phyloP scores from a whole-genome alignment of 139 green algal genomes.

The Haematococcus lacustris region DNA sequence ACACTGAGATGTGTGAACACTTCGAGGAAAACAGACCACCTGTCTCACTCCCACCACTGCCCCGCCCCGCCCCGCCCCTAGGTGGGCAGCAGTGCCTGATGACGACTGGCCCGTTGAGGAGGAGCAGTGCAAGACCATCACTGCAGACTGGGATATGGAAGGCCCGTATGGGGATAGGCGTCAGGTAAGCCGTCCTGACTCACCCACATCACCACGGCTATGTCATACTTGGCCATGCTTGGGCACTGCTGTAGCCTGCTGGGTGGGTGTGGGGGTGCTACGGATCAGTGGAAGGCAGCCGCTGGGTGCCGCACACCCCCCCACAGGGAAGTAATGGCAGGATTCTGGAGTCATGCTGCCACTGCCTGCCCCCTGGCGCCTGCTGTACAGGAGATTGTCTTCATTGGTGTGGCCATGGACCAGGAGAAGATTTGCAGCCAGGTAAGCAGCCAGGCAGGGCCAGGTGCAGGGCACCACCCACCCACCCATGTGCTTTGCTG shows the following conservation, averaged over 20 bases:
- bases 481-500: background rate
- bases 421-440: constrained; percentile 59
- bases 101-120: constrained; percentile 68
- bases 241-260: no score
- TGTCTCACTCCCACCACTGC: background rate
- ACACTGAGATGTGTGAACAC: no score
- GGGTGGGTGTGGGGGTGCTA: no score
- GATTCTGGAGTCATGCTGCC: no score
- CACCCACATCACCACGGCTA: no score
- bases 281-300: no score
- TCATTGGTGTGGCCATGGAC: constrained; percentile 84
- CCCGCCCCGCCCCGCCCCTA: constrained; percentile 2
- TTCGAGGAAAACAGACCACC: no score
- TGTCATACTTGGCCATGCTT: no score
- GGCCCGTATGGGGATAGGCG: constrained; percentile 65
- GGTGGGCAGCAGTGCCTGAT: constrained; percentile 67
- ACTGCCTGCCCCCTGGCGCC: no score
- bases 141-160: constrained; percentile 63
- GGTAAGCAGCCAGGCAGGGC: background rate
- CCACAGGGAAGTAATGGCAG: no score
- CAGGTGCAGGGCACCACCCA: background rate
- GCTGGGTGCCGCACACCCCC: no score
- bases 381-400: constrained; percentile 95
- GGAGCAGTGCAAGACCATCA: constrained; percentile 55
- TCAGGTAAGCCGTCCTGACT: no score